Evolutionary conservation across 2,329 filamentous ascomycete species (phyloP), one percentile per base, ranked within the genome.

Genomic region (Fusarium sororula): DNA sequence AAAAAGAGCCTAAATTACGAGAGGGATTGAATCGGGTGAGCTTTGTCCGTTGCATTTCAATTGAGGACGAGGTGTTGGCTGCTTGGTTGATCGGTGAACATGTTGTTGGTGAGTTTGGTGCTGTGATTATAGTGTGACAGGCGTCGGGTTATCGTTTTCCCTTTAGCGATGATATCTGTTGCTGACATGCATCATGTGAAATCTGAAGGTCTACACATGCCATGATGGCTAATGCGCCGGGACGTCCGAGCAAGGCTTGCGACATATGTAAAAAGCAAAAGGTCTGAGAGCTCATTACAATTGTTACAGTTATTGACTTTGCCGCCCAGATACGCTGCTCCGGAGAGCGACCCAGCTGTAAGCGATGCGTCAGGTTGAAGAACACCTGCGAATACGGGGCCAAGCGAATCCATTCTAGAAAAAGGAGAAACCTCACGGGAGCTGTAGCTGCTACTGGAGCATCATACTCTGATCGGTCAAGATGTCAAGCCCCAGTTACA

Each of bases 211-310:
- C n/a, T 4, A 3, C 24, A 17, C 10, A 6, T 12, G 5, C 3
- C 20, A 5, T 3, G 1, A 72, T 72, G 69, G 18, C 37, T 1
- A 50, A 42, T 32, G 4, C 35, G 3, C 53, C 61, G 1, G 74
- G 74, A 5, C 70, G 74, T 0, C 74, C 74, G 1, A 73, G 69
- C 7, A 76, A 59, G 5, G 74, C 75, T 1, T 77, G 75, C 1
- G 30, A 42, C 5, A 26, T 63, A 14, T 76, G 75, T n/a, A 76
- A 69, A n/a, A 44, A 37, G 7, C 74, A 75, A 47, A 77, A 77
- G 63, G 72, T 73, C 14, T 35, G 1, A 35, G 32, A 35, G 14
- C 3, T 35, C 1, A 35, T 35, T 32, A 0, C 14, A 35, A 35
- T 3, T 1, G 32, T 3, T 7, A 35, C 32, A 35, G 32, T 1